Evolutionary conservation across 192 early-diverging fungal genomes (phyloP), one percentile per base, ranked within the genome.

Genomic region (Chytriomyces confervae): DNA sequence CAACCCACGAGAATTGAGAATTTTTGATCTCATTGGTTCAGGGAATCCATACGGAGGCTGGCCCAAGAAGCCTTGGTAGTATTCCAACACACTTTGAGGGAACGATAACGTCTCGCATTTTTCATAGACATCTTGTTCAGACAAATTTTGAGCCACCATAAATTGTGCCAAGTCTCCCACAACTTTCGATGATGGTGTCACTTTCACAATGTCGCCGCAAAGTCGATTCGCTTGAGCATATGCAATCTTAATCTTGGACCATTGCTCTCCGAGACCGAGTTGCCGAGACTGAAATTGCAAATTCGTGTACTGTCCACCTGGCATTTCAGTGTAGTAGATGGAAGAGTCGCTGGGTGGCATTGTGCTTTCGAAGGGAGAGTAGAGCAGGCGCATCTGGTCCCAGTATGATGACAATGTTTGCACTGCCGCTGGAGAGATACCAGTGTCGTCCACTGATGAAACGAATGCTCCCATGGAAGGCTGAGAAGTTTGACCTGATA

Each of bases 111-210:
- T 91, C 0, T 89, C 80, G 5, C 94, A 94, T 46, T 88, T 86
- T 78, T 92, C 91, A 66, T 86, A 73, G 6, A 98, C 93, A 61
- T 95, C 93, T 65, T 93, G 79, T 53, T 87, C 90, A 0, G 77
- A 85, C 47, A 97, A 84, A 36, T 93, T 90, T 85, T 96, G 95
- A 47, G 95, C 92, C 18, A 97, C 97, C 94, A 98, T 94, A 77
- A 98, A 96, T 85, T 98, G 97, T 45, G 97, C 97, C 72, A 98
- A 89, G 85, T 98, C 97, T 61, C 97, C 97, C 13, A 98, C 95
- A 18, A 98, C 97, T 88, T 98, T 98, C 84, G 93, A 95, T 73
- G 94, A 96, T 16, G 97, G 97, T 9, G 97, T 98, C 48, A 98
- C 97, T 91, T 98, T 98, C 79, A 95, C 93, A 81, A 98, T 94